Conservation (phyloP, 345 rosid species). For the Corymbia maculata region DNA sequence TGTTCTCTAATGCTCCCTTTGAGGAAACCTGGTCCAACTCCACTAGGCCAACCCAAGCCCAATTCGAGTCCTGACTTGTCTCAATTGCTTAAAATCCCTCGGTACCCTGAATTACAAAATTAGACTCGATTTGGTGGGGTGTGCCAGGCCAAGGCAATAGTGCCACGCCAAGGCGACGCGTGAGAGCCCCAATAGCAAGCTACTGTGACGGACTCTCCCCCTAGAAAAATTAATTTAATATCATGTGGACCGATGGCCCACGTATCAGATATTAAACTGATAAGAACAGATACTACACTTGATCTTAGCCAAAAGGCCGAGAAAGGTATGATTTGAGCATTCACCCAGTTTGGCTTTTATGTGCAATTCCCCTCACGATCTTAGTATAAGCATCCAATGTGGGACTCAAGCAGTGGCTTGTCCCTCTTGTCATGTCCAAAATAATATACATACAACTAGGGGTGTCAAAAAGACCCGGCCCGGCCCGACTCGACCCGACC, state of each 20-base stretch:
- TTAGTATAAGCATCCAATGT: background rate
- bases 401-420: no score
- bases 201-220: background rate
- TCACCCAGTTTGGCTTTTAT: fast-evolving
- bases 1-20: no score
- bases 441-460: no score
- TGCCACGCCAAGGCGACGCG: background rate
- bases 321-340: conserved; percentile 20
- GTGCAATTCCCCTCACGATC: no score
- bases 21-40: no score
- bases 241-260: conserved; percentile 27
- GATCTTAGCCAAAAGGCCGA: conserved; percentile 71
- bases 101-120: background rate
- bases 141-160: conserved; percentile 7
- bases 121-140: background rate
- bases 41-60: no score
- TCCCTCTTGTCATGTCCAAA: no score
- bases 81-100: no score
- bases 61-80: no score
- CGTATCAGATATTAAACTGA: conserved; percentile 52
- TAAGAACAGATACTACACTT: conserved; percentile 59
- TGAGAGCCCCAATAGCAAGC: conserved; percentile 3
- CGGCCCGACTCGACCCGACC: no score
- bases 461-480: no score
- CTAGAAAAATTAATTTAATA: conserved; percentile 21